Evolutionary conservation across 768 basidiomycete genomes (phyloP).

Genomic region (Lenzites betulinus): DNA sequence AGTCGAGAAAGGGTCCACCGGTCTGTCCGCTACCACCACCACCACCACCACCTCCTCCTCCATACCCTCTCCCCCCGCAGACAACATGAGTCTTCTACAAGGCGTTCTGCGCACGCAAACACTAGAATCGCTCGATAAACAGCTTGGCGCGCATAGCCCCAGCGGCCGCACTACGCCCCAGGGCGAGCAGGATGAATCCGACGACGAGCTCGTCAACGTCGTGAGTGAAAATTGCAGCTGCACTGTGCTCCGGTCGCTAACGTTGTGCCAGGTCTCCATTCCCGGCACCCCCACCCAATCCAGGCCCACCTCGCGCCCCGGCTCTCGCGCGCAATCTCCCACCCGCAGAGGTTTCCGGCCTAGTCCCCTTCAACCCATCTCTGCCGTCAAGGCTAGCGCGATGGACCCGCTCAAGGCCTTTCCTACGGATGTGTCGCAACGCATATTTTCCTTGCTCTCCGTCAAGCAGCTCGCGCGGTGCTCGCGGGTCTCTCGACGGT

Average conservation of each 20-base stretch:
- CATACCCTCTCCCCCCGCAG: not conserved
- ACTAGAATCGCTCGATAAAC: constrained; percentile 37
- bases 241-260: not conserved
- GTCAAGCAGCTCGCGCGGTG: constrained; percentile 73
- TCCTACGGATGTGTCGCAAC: constrained; percentile 81
- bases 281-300: constrained; percentile 65
- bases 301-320: constrained; percentile 53
- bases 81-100: constrained; percentile 61
- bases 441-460: constrained; percentile 66
- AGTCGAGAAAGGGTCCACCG: not conserved
- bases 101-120: constrained; percentile 64
- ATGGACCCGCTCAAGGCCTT: constrained; percentile 66
- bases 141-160: constrained; percentile 15
- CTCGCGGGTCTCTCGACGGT: constrained; percentile 80
- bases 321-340: constrained; percentile 32
- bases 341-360: constrained; percentile 39
- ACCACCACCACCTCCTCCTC: constrained; percentile 3
- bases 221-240: constrained; percentile 43
- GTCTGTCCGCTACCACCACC: constrained; percentile 19
- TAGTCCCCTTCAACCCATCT: constrained; percentile 36
- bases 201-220: constrained; percentile 67
- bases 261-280: constrained; percentile 53
- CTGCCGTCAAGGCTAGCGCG: constrained; percentile 24
- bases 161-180: constrained; percentile 24
- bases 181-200: constrained; percentile 55